phyloP scores from a whole-genome alignment of 345 rosid genomes.

The Linum lewisii region DNA sequence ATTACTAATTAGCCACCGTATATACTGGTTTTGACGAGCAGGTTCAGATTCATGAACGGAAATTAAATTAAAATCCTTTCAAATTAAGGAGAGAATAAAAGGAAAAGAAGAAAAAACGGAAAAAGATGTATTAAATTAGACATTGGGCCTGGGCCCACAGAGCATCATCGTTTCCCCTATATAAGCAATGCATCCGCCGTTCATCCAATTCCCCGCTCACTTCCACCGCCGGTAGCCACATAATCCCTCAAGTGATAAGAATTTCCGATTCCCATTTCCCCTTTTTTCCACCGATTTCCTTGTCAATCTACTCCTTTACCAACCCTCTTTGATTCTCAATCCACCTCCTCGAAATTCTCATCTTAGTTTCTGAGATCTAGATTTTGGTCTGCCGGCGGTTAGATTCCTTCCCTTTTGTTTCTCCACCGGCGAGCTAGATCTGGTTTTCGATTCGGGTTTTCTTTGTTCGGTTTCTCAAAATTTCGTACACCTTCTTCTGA shows the following conservation, averaged over 20 bases:
- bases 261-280: conserved; percentile 13
- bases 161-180: conserved; percentile 25
- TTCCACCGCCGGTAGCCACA: conserved; percentile 15
- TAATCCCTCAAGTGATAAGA: neutral
- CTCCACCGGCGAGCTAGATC: neutral
- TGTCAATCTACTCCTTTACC: neutral
- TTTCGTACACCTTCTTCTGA: conserved; percentile 21
- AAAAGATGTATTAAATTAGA: neutral
- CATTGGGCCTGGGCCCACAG: neutral
- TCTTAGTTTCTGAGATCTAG: conserved; percentile 22
- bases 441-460: neutral
- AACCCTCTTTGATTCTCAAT: conserved; percentile 13
- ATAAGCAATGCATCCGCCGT: conserved; percentile 21
- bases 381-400: conserved; percentile 15
- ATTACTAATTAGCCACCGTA: no score
- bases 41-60: no score
- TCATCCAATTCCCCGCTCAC: conserved; percentile 58
- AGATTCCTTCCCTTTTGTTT: neutral
- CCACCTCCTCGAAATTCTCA: conserved; percentile 15
- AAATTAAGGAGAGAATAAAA: neutral
- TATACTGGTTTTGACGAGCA: no score
- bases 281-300: neutral
- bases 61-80: neutral
- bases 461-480: neutral
- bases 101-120: neutral